phyloP scores from a whole-genome alignment of 441 rosid species.

The Arabidopsis lyrata region DNA sequence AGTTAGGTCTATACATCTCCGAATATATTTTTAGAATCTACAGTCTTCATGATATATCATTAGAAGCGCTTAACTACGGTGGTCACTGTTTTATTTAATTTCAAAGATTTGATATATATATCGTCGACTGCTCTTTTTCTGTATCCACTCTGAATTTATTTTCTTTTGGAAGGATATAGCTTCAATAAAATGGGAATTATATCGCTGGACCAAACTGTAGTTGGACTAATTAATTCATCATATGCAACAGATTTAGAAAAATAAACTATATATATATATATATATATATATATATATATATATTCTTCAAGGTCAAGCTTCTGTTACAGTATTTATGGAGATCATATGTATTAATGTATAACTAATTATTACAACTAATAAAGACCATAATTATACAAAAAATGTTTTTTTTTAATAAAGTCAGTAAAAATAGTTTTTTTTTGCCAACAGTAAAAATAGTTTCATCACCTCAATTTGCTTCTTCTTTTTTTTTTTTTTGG shows the following conservation, averaged over 20 bases:
- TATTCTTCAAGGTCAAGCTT: conserved; percentile 14
- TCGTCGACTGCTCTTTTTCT: background rate
- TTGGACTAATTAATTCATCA: conserved; percentile 27
- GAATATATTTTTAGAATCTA: background rate
- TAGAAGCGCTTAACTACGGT: background rate
- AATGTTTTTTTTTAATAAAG: background rate
- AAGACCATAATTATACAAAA: background rate
- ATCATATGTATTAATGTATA: background rate
- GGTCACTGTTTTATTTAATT: background rate
- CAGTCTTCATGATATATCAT: background rate
- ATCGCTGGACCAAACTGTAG: conserved; percentile 24
- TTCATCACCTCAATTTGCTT: too few species aligned
- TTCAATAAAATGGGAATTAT: background rate
- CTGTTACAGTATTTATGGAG: conserved; percentile 11
- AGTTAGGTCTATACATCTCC: background rate
- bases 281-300: too few species aligned
- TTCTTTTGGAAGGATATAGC: background rate
- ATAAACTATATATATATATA: too few species aligned
- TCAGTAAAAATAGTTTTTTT: too few species aligned
- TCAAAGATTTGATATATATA: background rate
- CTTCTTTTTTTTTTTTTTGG: background rate
- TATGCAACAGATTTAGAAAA: background rate
- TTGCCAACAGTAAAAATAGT: too few species aligned
- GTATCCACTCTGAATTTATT: background rate
- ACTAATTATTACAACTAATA: conserved; percentile 20